phyloP scores from a whole-genome alignment of 768 basidiomycete species.

The Mycena leptocephala region DNA sequence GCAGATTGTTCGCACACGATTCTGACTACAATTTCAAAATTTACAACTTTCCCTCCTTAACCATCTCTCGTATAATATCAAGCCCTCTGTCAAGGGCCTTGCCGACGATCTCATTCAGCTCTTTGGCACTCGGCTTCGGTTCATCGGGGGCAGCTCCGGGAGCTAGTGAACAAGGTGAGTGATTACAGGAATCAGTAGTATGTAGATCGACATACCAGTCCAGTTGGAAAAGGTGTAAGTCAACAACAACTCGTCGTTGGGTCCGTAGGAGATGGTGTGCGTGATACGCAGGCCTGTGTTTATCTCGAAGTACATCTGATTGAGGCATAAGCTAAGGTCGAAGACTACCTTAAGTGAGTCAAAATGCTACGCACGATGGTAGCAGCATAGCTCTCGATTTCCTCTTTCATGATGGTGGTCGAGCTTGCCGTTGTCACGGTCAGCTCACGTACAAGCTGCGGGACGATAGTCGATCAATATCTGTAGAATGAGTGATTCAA shows the following conservation, averaged over 20 bases:
- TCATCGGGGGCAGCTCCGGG: slow-evolving; percentile 20
- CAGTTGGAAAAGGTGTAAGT: slow-evolving; percentile 30
- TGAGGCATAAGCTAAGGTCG: no score
- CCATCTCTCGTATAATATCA: slow-evolving; percentile 23
- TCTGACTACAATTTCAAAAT: not conserved
- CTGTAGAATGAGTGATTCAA: not conserved
- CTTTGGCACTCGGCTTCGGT: slow-evolving; percentile 27
- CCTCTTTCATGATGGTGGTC: not conserved
- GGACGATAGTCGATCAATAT: no score
- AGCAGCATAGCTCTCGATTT: slow-evolving; percentile 5
- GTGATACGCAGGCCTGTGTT: slow-evolving; percentile 20
- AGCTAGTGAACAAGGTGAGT: not conserved
- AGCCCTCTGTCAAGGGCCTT: slow-evolving; percentile 23
- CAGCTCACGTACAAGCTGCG: slow-evolving; percentile 26
- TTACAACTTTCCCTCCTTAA: slow-evolving; percentile 32
- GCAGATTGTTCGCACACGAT: no score
- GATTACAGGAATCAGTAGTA: not conserved
- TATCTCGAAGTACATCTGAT: slow-evolving; percentile 30
- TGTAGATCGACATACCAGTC: not conserved
- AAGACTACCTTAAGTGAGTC: not conserved
- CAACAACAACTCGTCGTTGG: slow-evolving; percentile 20
- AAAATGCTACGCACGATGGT: slow-evolving; percentile 20
- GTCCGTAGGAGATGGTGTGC: slow-evolving; percentile 29
- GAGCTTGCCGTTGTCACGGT: not conserved
- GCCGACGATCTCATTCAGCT: slow-evolving; percentile 21